Conservation (phyloP, 2,329 filamentous ascomycete species). For the Coniochaeta sp. region DNA sequence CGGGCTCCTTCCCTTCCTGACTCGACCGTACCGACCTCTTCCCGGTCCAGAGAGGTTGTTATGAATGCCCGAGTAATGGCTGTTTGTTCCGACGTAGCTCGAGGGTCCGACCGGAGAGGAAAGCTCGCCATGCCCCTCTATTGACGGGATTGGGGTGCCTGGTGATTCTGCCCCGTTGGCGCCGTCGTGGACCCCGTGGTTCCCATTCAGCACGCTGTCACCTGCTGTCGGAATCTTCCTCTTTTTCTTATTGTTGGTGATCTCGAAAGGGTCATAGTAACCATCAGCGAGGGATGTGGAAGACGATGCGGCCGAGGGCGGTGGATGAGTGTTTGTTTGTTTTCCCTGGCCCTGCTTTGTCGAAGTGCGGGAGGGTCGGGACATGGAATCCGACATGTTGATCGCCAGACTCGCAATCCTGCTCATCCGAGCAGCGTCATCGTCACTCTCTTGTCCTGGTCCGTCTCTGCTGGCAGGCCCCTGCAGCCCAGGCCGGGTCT, state of each 20-base stretch:
- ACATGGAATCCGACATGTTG: neutral
- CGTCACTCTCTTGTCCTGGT: slow-evolving; percentile 52
- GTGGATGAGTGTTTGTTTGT: slow-evolving; percentile 43
- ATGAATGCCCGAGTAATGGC: slow-evolving; percentile 50
- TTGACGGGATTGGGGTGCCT: slow-evolving; percentile 23
- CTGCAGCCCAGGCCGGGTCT: neutral
- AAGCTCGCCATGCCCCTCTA: slow-evolving; percentile 24
- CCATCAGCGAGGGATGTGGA: too few species aligned
- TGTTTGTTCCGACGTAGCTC: slow-evolving; percentile 36
- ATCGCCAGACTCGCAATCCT: slow-evolving; percentile 22
- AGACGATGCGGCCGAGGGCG: slow-evolving; percentile 64
- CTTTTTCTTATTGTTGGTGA: slow-evolving; percentile 99
- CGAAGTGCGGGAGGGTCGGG: slow-evolving; percentile 23
- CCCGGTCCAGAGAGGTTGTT: slow-evolving; percentile 83
- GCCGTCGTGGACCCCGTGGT: slow-evolving; percentile 30
- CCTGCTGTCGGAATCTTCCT: slow-evolving; percentile 91
- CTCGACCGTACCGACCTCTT: slow-evolving; percentile 73
- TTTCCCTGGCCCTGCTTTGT: slow-evolving; percentile 37
- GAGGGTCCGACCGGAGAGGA: slow-evolving; percentile 19
- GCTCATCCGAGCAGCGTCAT: slow-evolving; percentile 42
- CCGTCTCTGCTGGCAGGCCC: slow-evolving; percentile 27
- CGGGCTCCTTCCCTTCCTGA: slow-evolving; percentile 53
- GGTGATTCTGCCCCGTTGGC: slow-evolving; percentile 20
- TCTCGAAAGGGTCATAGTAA: slow-evolving; percentile 97
- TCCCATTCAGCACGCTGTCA: slow-evolving; percentile 46